These are phyloP conservation scores for Psilocybe azurescens DNA, from an alignment of 768 basidiomycete species.

Conservation along the genomic window DNA sequence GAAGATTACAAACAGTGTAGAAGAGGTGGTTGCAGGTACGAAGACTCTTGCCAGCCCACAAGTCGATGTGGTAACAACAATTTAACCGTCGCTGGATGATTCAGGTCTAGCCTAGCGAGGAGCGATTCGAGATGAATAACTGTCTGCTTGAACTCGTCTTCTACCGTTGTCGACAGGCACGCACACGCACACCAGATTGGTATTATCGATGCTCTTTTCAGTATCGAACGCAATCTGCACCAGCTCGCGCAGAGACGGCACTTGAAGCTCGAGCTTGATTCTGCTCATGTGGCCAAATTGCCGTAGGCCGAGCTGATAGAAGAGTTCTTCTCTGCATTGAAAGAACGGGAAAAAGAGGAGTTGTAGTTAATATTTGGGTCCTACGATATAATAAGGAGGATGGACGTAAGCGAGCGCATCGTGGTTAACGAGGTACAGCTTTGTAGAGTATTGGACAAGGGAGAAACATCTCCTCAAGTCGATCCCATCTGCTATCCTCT, in stretches of 20 bases:
- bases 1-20: constrained; percentile 84
- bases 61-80: constrained; percentile 73
- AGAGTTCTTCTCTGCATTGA: constrained; percentile 79
- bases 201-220: constrained; percentile 61
- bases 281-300: constrained; percentile 88
- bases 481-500: constrained; percentile 74
- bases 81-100: constrained; percentile 71
- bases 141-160: constrained; percentile 76
- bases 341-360: not conserved
- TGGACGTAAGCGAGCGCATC: constrained; percentile 76
- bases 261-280: constrained; percentile 75
- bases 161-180: constrained; percentile 81
- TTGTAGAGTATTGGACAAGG: constrained; percentile 85
- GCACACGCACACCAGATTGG: constrained; percentile 82
- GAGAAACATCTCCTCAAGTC: constrained; percentile 77
- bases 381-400: not conserved
- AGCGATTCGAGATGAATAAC: constrained; percentile 69
- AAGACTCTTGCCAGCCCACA: constrained; percentile 67
- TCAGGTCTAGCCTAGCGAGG: constrained; percentile 71
- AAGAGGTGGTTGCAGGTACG: constrained; percentile 71
- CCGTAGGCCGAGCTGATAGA: constrained; percentile 90
- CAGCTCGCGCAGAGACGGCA: constrained; percentile 74
- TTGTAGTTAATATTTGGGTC: no score
- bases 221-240: constrained; percentile 79
- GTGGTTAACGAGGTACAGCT: constrained; percentile 90